Evolutionary conservation across 495 filamentous ascomycete species (phyloP), one percentile per base, ranked within the genome.

Genomic region (Penicillium crystallinum): DNA sequence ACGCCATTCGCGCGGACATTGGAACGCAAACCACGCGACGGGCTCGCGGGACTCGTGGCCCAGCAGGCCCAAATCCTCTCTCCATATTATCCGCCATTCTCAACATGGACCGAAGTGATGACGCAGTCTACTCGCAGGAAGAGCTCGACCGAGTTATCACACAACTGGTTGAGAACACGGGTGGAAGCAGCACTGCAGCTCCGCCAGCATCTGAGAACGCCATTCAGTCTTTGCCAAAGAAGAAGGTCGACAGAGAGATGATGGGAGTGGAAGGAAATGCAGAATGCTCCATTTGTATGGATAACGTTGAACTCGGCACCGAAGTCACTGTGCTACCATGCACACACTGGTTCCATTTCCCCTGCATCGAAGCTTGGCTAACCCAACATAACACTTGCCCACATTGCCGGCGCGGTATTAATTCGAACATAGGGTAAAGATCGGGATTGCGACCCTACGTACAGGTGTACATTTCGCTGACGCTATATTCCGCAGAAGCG

Each of bases 201-300:
- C 89, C 90, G 2, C 92, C 93, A 2, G 93, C 93, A 31, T 67
- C 86, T 2, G 79, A 82, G 30, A 77, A 74, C 11, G 88, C 87
- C 3, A 96, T 98, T 55, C 79, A 75, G 4, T 73, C 77, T 14
- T 71, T 98, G 1, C 88, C 88, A 1, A 87, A 81, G 61, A 88
- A 85, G 54, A 75, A 71, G 29, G 67, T 91, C 4, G 76, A 86
- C 38, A 70, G 74, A 31, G 77, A 84, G 35, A 84, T 91, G 80
- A 68, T 91, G 21, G 81, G 76, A 4, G 56, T 64, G 19, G 78
- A 78, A 27, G 81, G 88, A 66, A 82, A 72, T 52, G 88, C 79
- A 3, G 91, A 95, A 56, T 96, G 91, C 62, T 89, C 88, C 21
- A 92, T 96, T 52, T 98, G 93, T 63, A 97, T 97, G 77, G 92